Conservation (phyloP, 2,329 filamentous ascomycete genomes). For the Monosporascus sp. region DNA sequence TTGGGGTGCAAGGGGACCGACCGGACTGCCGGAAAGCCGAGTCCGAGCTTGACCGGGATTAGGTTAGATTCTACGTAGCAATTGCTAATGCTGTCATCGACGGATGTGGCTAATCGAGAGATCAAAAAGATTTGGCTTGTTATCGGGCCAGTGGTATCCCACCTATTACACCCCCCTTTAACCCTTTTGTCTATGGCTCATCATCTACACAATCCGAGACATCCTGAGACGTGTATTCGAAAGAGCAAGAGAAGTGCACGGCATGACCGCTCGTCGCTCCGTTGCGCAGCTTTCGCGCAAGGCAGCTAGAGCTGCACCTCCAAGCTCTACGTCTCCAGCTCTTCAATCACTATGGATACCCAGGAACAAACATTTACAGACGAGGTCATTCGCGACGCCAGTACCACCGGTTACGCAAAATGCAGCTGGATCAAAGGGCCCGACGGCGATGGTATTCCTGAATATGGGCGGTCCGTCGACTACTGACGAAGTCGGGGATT, state of each 20-base stretch:
- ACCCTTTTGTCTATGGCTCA: too few species aligned
- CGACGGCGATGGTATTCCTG: conserved; percentile 96
- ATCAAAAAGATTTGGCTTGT: not conserved
- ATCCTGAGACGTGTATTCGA: too few species aligned
- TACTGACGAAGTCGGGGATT: conserved; percentile 80
- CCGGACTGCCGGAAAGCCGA: conserved; percentile 7
- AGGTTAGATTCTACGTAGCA: not conserved
- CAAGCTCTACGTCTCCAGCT: conserved; percentile 20
- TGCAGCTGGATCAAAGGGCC: conserved; percentile 65
- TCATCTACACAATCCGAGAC: not conserved
- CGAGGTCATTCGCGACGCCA: conserved; percentile 51
- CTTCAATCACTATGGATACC: conserved; percentile 13
- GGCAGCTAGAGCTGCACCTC: conserved; percentile 19
- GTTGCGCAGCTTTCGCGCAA: conserved; percentile 32
- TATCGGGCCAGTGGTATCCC: not conserved
- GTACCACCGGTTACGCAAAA: conserved; percentile 78
- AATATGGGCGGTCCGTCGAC: conserved; percentile 98
- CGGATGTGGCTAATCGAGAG: not conserved
- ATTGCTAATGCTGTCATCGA: not conserved
- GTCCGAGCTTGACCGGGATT: conserved; percentile 1
- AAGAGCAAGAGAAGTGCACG: not conserved
- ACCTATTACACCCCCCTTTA: not conserved
- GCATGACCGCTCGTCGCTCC: conserved; percentile 38
- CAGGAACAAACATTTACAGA: conserved; percentile 29
- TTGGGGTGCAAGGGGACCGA: too few species aligned